Evolutionary conservation across 2,329 filamentous ascomycete species (phyloP).

Genomic region (Byssoonygena ceratinophila): DNA sequence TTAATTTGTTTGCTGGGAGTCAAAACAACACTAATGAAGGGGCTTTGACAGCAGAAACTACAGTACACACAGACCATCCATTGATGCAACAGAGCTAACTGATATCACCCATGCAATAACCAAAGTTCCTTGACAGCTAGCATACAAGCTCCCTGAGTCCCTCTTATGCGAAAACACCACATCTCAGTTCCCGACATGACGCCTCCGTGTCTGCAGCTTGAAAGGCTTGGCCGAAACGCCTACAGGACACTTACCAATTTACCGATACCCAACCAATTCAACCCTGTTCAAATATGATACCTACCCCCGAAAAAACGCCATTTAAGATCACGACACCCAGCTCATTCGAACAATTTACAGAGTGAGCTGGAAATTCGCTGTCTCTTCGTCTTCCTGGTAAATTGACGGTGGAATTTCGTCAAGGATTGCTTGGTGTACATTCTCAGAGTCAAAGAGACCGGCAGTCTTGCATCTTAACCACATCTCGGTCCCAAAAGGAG

Average conservation of each 20-base stretch:
- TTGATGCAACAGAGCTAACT: not conserved
- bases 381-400: conserved; percentile 33
- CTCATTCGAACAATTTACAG: conserved; percentile 19
- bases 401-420: conserved; percentile 23
- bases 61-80: not conserved
- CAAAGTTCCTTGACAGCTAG: no score
- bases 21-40: not conserved
- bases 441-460: conserved; percentile 29
- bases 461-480: conserved; percentile 33
- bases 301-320: conserved; percentile 1
- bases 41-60: not conserved
- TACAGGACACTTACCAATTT: not conserved
- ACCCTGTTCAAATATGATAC: not conserved
- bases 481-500: conserved; percentile 36
- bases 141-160: not conserved
- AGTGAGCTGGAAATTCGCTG: conserved; percentile 32
- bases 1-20: conserved; percentile 1
- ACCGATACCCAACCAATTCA: not conserved
- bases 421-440: conserved; percentile 8
- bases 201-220: not conserved
- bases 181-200: not conserved
- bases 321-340: not conserved
- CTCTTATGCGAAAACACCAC: not conserved
- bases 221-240: not conserved
- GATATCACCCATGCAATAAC: not conserved